Evolutionary conservation across 225 moss, liverwort and hornwort genomes (phyloP), one percentile per base, ranked within the genome.

Genomic region (Sphagnum tenellum): DNA sequence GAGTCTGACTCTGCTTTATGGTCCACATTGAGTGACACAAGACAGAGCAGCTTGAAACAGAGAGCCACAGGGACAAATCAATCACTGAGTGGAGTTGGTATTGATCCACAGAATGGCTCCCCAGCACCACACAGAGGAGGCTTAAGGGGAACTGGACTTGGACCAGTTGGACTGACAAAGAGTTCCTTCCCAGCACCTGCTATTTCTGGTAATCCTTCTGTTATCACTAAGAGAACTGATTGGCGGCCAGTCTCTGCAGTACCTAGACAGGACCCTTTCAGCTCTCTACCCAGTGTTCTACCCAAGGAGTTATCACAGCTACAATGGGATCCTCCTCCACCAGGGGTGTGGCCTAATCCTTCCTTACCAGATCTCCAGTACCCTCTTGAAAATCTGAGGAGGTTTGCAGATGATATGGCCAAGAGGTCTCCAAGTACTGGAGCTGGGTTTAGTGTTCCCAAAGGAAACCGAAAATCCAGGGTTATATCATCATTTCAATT

Each of bases 241-340:
- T 66, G 66, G 66, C 61, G 66, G 44, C 69, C 69, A 9, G 46
- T 64, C 8, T 69, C 71, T 61, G 60, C 9, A 9, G 48, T 46
- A 59, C 67, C 59, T 14, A 44, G 14, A 13, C 48, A 64, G 56
- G 74, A 79, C 9, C 61, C 46, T 47, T 46, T 59, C 8, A 56
- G 67, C 47, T 49, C 71, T 29, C 29, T 29, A 49, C 2, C 55
- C 45, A 71, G 44, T 64, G 53, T 59, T n/a, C 61, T 46, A 10
- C 5, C 69, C 3, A 70, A 74, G 56, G 76, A 29, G 55, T 46
- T 52, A 62, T 52, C 77, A 12, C 70, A 72, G 45, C 64, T 63
- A 62, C 77, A 62, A 12, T 79, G 83, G 76, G 29, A 29, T 29
- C 70, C 74, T 48, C 69, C 70, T n/a, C 62, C 55, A 13, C 59